These are phyloP conservation scores for Cyclostephanos tholiformis DNA, from an alignment of 108 stramenopile genomes.

Conservation along the genomic window DNA sequence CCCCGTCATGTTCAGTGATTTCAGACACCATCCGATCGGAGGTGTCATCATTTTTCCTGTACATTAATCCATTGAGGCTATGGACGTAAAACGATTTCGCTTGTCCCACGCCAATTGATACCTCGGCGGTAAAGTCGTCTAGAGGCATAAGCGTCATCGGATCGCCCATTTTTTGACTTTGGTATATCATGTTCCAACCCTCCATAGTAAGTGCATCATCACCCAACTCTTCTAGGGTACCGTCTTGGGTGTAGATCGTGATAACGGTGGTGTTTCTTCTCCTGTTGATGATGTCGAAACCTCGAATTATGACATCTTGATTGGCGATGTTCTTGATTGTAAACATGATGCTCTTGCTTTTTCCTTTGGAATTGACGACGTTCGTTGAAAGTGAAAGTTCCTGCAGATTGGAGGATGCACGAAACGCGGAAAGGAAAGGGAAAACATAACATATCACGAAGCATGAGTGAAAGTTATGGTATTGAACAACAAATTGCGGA, in stretches of 20 bases:
- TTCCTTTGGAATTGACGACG: not conserved
- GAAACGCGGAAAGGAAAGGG: no score
- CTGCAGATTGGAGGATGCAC: not conserved
- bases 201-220: not conserved
- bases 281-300: not conserved
- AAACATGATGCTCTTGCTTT: constrained; percentile 4
- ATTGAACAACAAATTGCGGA: not conserved
- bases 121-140: not conserved
- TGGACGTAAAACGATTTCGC: constrained; percentile 9
- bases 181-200: constrained; percentile 3
- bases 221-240: not conserved
- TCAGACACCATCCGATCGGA: not conserved
- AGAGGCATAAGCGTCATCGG: not conserved
- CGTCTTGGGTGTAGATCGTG: not conserved
- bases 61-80: not conserved
- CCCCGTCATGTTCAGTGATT: not conserved
- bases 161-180: not conserved
- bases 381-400: not conserved
- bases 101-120: not conserved
- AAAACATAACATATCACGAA: no score
- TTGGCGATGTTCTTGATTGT: not conserved
- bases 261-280: not conserved
- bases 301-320: not conserved
- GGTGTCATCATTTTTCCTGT: not conserved
- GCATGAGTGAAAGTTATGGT: no score